Conservation (phyloP, 164 flowering plant species). For the Berberis thunbergii region DNA sequence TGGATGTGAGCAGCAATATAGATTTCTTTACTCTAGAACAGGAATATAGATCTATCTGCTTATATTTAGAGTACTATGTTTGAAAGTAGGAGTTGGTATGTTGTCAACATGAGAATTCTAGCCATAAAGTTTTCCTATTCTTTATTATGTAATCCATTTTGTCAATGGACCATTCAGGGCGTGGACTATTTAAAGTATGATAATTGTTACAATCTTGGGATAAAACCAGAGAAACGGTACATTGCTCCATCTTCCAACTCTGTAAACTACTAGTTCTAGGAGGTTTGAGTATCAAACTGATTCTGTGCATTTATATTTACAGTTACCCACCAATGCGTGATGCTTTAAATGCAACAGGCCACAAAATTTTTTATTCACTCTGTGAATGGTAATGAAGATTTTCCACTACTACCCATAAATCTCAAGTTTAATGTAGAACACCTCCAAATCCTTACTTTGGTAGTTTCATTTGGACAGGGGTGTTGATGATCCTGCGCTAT, state of each 20-base stretch:
- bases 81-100: not conserved
- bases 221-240: slow-evolving; percentile 66
- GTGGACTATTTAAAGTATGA: slow-evolving; percentile 96
- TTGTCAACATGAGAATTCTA: not conserved
- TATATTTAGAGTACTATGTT: too few species aligned
- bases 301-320: slow-evolving; percentile 11
- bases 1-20: too few species aligned
- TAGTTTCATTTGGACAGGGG: slow-evolving; percentile 51
- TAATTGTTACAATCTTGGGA: slow-evolving; percentile 89
- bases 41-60: too few species aligned
- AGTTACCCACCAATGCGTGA: slow-evolving; percentile 98
- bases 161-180: slow-evolving; percentile 34
- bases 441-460: not conserved
- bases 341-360: slow-evolving; percentile 73
- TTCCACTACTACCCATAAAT: not conserved
- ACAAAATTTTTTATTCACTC: slow-evolving; percentile 73
- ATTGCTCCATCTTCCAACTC: slow-evolving; percentile 5
- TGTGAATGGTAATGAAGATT: slow-evolving; percentile 83
- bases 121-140: not conserved
- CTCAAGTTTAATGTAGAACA: not conserved
- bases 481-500: slow-evolving; percentile 79
- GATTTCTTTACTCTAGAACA: too few species aligned
- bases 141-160: not conserved
- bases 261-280: not conserved
- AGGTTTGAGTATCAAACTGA: not conserved